phyloP scores from a whole-genome alignment of 768 basidiomycete species.

The Hypholoma fasciculare region DNA sequence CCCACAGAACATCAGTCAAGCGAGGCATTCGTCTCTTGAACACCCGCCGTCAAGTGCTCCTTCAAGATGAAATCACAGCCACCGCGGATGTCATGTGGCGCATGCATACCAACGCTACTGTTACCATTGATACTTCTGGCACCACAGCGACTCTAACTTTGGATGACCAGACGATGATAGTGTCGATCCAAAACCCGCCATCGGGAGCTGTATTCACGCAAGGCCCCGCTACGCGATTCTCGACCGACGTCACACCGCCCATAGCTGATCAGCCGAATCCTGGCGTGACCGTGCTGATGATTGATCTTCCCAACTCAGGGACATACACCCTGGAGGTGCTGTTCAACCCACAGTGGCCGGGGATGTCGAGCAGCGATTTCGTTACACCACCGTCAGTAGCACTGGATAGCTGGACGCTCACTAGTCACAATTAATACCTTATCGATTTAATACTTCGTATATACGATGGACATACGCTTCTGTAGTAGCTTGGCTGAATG shows the following conservation, averaged over 20 bases:
- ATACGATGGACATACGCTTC: conserved; percentile 11
- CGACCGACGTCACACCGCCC: conserved; percentile 61
- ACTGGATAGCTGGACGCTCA: conserved; percentile 73
- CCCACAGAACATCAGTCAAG: conserved; percentile 61
- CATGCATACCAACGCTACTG: conserved; percentile 94
- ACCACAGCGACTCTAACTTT: conserved; percentile 76
- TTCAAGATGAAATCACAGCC: conserved; percentile 88
- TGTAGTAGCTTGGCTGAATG: conserved; percentile 8
- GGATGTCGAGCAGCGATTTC: conserved; percentile 55
- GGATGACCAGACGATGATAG: conserved; percentile 63
- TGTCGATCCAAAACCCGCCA: conserved; percentile 68
- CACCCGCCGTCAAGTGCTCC: conserved; percentile 79
- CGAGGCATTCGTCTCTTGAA: conserved; percentile 89
- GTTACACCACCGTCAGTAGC: conserved; percentile 72
- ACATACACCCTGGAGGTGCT: conserved; percentile 78
- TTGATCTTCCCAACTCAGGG: conserved; percentile 65
- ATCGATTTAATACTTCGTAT: conserved; percentile 15
- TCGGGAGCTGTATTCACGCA: conserved; percentile 66
- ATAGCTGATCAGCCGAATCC: conserved; percentile 72
- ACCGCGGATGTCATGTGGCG: conserved; percentile 75
- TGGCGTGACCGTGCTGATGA: conserved; percentile 76
- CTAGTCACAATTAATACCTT: conserved; percentile 63
- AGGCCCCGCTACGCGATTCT: conserved; percentile 52
- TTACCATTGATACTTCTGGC: conserved; percentile 44
- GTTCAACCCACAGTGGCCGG: conserved; percentile 93